Percentiles rank a stretch among this genome's conserved stretches.
Conservation (phyloP, 768 basidiomycete genomes). For the Russula olivacea region DNA sequence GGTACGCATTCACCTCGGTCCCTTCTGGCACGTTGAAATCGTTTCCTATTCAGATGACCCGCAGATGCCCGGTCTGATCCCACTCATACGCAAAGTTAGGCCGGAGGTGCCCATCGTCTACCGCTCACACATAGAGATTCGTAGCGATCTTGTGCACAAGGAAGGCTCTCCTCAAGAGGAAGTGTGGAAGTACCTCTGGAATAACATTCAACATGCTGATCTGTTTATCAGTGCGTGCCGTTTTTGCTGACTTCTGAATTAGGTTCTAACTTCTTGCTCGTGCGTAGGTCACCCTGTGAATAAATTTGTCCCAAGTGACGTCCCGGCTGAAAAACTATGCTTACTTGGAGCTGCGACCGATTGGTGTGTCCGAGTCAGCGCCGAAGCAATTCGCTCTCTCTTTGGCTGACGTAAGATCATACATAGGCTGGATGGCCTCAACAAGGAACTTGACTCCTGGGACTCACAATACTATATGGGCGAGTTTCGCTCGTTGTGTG, state of each 20-base stretch:
- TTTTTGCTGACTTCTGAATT: background rate
- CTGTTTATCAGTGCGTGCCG: constrained; percentile 70
- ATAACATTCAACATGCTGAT: constrained; percentile 85
- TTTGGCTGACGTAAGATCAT: background rate
- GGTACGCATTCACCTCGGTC: constrained; percentile 38
- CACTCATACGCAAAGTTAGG: constrained; percentile 78
- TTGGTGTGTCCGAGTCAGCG: constrained; percentile 46
- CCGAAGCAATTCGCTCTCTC: background rate
- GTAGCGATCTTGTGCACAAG: constrained; percentile 71
- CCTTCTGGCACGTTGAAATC: background rate
- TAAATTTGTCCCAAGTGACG: constrained; percentile 88
- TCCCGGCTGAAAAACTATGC: constrained; percentile 62
- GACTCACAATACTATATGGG: constrained; percentile 87
- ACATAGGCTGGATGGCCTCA: constrained; percentile 81
- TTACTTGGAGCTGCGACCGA: constrained; percentile 82
- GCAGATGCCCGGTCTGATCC: constrained; percentile 93
- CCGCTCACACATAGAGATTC: constrained; percentile 92
- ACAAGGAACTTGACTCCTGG: constrained; percentile 80
- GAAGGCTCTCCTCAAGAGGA: constrained; percentile 80
- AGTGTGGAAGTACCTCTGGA: constrained; percentile 94
- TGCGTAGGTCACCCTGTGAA: constrained; percentile 73
- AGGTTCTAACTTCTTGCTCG: background rate
- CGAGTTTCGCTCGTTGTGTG: constrained; percentile 73
- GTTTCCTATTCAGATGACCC: constrained; percentile 56
- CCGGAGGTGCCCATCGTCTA: constrained; percentile 88